Conservation (phyloP, 2,329 filamentous ascomycete species). For the Didymella pinodella region DNA sequence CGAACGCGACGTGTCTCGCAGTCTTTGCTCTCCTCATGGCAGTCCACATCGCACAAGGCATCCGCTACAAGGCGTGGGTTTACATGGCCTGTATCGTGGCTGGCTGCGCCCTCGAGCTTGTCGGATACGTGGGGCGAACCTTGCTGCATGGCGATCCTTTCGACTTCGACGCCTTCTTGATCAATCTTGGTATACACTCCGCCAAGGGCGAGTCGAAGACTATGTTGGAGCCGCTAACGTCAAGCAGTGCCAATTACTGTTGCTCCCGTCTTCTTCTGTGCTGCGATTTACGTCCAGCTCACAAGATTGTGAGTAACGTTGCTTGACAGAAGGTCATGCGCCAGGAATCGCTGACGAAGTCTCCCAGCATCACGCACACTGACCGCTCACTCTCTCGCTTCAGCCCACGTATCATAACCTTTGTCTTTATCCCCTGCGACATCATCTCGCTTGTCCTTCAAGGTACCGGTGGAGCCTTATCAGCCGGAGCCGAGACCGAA, state of each 20-base stretch:
- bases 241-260: constrained; percentile 21
- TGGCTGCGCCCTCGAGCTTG: constrained; percentile 18
- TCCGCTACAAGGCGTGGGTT: constrained; percentile 8
- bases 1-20: constrained; percentile 12
- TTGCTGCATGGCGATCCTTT: constrained; percentile 26
- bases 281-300: constrained; percentile 22
- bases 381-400: constrained; percentile 9
- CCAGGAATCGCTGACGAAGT: not conserved
- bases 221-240: not conserved
- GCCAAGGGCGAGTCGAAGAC: not conserved
- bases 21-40: constrained; percentile 13
- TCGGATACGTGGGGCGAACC: constrained; percentile 21
- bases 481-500: constrained; percentile 2
- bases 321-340: too few species aligned
- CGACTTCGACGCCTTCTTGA: constrained; percentile 23
- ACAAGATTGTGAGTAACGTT: constrained; percentile 16
- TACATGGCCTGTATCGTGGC: constrained; percentile 10
- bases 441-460: constrained; percentile 21
- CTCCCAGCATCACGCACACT: constrained; percentile 1
- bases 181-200: constrained; percentile 7
- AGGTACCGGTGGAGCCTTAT: constrained; percentile 20
- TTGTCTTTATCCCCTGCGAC: constrained; percentile 22
- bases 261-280: constrained; percentile 25
- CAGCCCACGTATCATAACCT: constrained; percentile 17
- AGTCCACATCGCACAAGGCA: constrained; percentile 14